Percentiles rank a stretch among this genome's conserved stretches.
These are phyloP conservation scores for Chenopodium album DNA, from an alignment of 148 eudicot species.

Conservation along the genomic window DNA sequence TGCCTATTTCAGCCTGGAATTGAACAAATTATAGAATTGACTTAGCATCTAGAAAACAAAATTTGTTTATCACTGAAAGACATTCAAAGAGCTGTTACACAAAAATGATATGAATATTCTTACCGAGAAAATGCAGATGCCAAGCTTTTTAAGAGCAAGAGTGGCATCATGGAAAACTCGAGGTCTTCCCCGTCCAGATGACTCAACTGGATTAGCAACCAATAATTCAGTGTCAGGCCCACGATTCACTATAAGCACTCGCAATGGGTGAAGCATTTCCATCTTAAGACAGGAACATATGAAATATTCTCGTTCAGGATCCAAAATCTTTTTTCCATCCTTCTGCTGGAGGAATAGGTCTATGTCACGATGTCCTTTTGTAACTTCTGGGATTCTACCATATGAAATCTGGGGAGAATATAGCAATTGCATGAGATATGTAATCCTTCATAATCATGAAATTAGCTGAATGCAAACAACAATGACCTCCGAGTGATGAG, in stretches of 20 bases:
- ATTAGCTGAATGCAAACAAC: conserved; percentile 12
- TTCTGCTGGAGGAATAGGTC: conserved; percentile 66
- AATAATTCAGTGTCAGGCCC: conserved; percentile 88
- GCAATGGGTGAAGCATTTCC: conserved; percentile 83
- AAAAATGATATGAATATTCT: conserved; percentile 16
- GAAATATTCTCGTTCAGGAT: conserved; percentile 49
- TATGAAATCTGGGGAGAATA: conserved; percentile 50
- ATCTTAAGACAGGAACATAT: conserved; percentile 60
- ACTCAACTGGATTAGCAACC: conserved; percentile 85
- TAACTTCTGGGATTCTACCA: conserved; percentile 62
- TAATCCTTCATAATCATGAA: conserved; percentile 1
- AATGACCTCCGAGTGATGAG: not conserved
- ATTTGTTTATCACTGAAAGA: not conserved
- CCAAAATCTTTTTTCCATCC: conserved; percentile 75
- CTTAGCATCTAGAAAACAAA: not conserved
- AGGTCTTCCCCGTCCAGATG: conserved; percentile 74
- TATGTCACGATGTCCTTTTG: conserved; percentile 60
- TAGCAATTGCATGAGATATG: conserved; percentile 3
- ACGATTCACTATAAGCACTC: conserved; percentile 69
- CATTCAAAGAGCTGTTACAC: not conserved
- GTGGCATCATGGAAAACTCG: conserved; percentile 77
- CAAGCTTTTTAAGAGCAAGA: conserved; percentile 65
- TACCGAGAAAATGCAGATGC: conserved; percentile 82
- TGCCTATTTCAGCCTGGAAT: conserved; percentile 78
- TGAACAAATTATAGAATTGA: not conserved